A percentile compares a stretch with the other conserved stretches of the same genome.
These are phyloP conservation scores for Ustilago nuda DNA, from an alignment of 1,284 basidiomycete genomes.

Conservation along the genomic window DNA sequence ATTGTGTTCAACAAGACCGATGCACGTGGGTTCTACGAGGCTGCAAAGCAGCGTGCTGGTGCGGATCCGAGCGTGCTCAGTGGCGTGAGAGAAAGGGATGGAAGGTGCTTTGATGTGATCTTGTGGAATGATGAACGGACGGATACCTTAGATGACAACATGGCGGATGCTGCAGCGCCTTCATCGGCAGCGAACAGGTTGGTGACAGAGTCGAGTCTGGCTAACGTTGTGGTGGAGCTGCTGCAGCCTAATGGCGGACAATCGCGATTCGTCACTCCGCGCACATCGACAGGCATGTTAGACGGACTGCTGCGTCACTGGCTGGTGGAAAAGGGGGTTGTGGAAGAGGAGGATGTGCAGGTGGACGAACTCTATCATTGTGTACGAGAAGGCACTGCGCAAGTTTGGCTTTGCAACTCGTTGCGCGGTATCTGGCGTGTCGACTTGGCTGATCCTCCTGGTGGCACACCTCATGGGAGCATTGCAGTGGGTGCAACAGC, in stretches of 20 bases:
- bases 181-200: constrained; percentile 5
- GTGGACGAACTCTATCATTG: constrained; percentile 24
- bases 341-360: constrained; percentile 31
- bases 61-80: constrained; percentile 43
- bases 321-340: constrained; percentile 35
- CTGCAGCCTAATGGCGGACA: constrained; percentile 6
- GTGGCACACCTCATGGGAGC: neutral
- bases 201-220: constrained; percentile 48
- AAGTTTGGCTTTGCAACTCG: constrained; percentile 50
- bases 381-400: constrained; percentile 17
- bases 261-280: constrained; percentile 43
- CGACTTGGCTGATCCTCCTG: constrained; percentile 22
- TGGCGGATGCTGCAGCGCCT: neutral
- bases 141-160: constrained; percentile 9
- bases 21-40: constrained; percentile 48
- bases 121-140: constrained; percentile 50
- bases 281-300: constrained; percentile 36
- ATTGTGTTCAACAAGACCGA: constrained; percentile 56
- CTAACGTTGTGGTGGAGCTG: constrained; percentile 43
- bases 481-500: neutral
- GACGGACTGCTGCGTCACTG: constrained; percentile 45
- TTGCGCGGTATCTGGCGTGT: constrained; percentile 44
- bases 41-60: constrained; percentile 37
- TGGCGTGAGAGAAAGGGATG: constrained; percentile 35
- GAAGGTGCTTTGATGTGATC: constrained; percentile 45